Base-by-base conservation (phyloP, 2,329 filamentous ascomycete species). In the Ophiocordyceps sinensis region DNA sequence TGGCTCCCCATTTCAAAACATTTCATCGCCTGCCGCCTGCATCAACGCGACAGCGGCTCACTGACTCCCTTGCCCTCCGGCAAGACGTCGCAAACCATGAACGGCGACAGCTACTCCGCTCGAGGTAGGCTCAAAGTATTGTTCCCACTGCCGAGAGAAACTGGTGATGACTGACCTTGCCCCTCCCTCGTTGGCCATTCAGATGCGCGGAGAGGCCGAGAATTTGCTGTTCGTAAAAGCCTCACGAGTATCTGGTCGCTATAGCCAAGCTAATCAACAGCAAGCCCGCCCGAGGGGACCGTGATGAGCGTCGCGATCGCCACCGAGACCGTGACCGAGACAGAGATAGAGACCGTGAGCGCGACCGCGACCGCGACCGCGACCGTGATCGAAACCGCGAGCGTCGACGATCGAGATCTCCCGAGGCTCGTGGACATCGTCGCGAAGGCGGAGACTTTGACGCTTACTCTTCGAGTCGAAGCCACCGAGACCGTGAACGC, bases 381-480 rank as follows among this genome's bases (percentile, higher is more conserved):
- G 55, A 58, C 40, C 55, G 58, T 41, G 49, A 60, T 41, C 56
- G 63, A 49, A 58, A 64, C 48, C 61, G 73, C 49, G 76, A 77
- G 41, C 73, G 81, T 54, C 75, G 87, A 63, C 82, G 89, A 49
- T 94, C 88, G 45, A 79, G 89, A 57, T 96, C 89, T 15, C 88
- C 88, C 43, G 79, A 83, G 53, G 79, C 85, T 56, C 73, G 64
- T 44, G 54, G 75, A 54, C 68, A 77, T 49, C 74, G 80, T 43
- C 79, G 85, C 51, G 82, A 82, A 51, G 82, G 91, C 40, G 76
- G 74, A 60, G 73, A 77, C 44, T 85, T 89, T 60, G 87, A 95
- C 62, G 79, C 84, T 43, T 96, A 96, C 65, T 94, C 88, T 17
- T 87, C 85, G 6, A 94, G 87, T 63, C 82, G 89, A 51, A 88